Conservation (phyloP, 2,329 filamentous ascomycete species). For the Pseudogymnoascus sp. region DNA sequence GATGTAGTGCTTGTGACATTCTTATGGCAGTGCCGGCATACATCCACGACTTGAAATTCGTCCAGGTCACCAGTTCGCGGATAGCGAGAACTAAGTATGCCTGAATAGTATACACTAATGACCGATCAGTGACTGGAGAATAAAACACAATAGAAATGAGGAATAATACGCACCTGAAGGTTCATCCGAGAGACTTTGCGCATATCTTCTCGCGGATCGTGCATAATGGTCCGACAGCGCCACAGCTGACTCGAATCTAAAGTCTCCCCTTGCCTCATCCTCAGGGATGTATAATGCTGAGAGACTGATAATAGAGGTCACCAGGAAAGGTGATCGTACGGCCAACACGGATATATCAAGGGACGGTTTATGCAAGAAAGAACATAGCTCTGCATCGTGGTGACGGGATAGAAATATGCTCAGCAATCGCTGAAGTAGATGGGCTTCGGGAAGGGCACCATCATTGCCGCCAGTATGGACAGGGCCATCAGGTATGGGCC, state of each 20-base stretch:
- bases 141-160: not conserved
- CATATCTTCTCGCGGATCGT: slow-evolving; percentile 5
- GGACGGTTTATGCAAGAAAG: slow-evolving; percentile 12
- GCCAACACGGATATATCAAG: slow-evolving; percentile 9
- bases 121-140: not conserved
- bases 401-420: slow-evolving; percentile 11
- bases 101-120: slow-evolving; percentile 9
- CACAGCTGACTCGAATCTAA: not conserved
- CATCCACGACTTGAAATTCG: slow-evolving; percentile 14
- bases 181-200: slow-evolving; percentile 5
- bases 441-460: not conserved
- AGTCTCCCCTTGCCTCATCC: slow-evolving; percentile 3
- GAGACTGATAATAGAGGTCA: slow-evolving; percentile 11
- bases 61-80: slow-evolving; percentile 12
- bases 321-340: slow-evolving; percentile 3
- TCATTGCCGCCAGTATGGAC: not conserved
- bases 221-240: slow-evolving; percentile 3
- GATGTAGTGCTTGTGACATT: slow-evolving; percentile 14
- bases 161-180: slow-evolving; percentile 9
- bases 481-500: not conserved
- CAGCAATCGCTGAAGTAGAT: slow-evolving; percentile 7
- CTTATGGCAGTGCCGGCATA: slow-evolving; percentile 12
- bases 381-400: slow-evolving; percentile 10
- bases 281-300: slow-evolving; percentile 9
- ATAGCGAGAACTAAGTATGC: slow-evolving; percentile 14